These are phyloP conservation scores for Podaxis sp. DNA, from an alignment of 768 basidiomycete species.

Conservation along the genomic window DNA sequence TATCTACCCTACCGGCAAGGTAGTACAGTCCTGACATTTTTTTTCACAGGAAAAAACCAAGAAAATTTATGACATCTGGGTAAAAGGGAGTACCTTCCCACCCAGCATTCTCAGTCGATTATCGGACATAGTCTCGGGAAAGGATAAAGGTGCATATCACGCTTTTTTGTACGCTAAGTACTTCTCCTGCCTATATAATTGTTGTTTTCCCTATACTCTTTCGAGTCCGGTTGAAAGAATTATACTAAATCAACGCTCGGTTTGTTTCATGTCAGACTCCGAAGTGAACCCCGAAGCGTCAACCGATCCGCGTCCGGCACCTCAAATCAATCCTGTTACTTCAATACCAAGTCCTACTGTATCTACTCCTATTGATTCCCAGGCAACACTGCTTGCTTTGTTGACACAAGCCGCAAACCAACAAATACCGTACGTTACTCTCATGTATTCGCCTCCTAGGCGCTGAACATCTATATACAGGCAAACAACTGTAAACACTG, in stretches of 20 bases:
- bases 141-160: constrained; percentile 88
- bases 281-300: constrained; percentile 37
- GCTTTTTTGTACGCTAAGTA: constrained; percentile 81
- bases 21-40: constrained; percentile 41
- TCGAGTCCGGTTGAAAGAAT: constrained; percentile 52
- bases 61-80: constrained; percentile 98
- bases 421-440: constrained; percentile 25
- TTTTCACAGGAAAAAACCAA: constrained; percentile 87
- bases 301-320: constrained; percentile 38
- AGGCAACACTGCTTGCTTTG: constrained; percentile 67
- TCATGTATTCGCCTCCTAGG: not conserved
- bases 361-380: constrained; percentile 41
- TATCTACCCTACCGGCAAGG: constrained; percentile 20
- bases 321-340: constrained; percentile 28
- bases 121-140: constrained; percentile 64
- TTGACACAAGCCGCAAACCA: constrained; percentile 62
- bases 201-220: constrained; percentile 42
- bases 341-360: constrained; percentile 26
- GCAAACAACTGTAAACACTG: constrained; percentile 63
- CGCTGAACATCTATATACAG: constrained; percentile 29
- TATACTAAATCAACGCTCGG: constrained; percentile 65
- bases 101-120: constrained; percentile 70
- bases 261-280: constrained; percentile 65
- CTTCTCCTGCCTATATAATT: constrained; percentile 64
- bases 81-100: constrained; percentile 88